Conservation (phyloP, 805 yeast genomes). For the Grigorovia humatica region DNA sequence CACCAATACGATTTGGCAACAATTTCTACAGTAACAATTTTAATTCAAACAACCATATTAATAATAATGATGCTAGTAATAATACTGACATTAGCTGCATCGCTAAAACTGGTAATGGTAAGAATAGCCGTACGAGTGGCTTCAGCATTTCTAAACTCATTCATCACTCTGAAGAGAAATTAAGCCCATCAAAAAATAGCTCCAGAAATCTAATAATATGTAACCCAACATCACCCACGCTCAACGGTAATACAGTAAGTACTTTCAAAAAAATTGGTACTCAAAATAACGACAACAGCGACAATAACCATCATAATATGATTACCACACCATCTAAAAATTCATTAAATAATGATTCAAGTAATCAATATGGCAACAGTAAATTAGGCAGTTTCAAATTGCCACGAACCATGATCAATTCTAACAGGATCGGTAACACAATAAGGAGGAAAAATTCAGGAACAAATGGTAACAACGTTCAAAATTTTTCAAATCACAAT, state of each 20-base stretch:
- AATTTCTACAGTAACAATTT: neutral
- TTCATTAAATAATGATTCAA: neutral
- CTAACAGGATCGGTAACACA: neutral
- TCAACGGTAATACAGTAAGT: neutral
- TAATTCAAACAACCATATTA: neutral
- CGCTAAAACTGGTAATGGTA: neutral
- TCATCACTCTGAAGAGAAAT: neutral
- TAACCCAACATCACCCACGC: neutral
- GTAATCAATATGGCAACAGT: neutral
- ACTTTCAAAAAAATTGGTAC: constrained; percentile 9
- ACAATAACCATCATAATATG: constrained; percentile 9
- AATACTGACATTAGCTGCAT: neutral
- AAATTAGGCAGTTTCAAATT: constrained; percentile 15
- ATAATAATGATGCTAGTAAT: constrained; percentile 3
- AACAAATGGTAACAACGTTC: neutral
- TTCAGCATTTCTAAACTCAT: neutral
- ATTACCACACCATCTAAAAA: constrained; percentile 24
- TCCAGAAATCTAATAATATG: neutral
- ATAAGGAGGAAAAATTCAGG: constrained; percentile 3
- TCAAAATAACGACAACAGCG: constrained; percentile 9
- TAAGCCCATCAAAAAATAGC: constrained; percentile 9
- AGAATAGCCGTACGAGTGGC: no score
- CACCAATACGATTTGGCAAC: neutral
- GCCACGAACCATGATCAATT: constrained; percentile 9
- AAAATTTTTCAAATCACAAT: neutral